Conservation (phyloP, 2,329 filamentous ascomycete species). For the Xylariaceae sp. region DNA sequence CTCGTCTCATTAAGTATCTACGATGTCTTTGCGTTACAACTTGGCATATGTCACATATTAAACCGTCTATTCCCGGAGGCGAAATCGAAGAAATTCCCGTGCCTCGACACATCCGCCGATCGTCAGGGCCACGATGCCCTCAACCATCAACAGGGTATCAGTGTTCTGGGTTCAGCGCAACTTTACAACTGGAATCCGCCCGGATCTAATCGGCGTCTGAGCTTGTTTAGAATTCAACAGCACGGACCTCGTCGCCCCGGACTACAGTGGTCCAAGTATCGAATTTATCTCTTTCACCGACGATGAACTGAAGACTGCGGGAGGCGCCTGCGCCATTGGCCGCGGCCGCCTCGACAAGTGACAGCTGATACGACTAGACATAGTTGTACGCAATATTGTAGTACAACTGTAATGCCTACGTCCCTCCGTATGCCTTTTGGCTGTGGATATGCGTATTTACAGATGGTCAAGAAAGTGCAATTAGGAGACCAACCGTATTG, state of each 20-base stretch:
- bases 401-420: slow-evolving; percentile 36
- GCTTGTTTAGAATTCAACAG: slow-evolving; percentile 50
- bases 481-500: too few species aligned
- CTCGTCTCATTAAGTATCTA: not conserved
- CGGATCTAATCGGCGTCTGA: slow-evolving; percentile 45
- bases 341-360: slow-evolving; percentile 42
- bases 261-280: slow-evolving; percentile 39
- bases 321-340: slow-evolving; percentile 44
- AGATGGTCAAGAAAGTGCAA: too few species aligned
- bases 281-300: slow-evolving; percentile 24
- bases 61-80: slow-evolving; percentile 27
- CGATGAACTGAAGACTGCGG: slow-evolving; percentile 36
- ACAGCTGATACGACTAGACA: slow-evolving; percentile 38
- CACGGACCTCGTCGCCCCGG: slow-evolving; percentile 45
- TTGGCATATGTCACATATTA: not conserved
- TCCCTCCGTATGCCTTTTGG: not conserved
- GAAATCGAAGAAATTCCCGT: slow-evolving; percentile 51
- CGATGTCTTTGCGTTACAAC: not conserved
- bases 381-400: slow-evolving; percentile 41
- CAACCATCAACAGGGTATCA: slow-evolving; percentile 39
- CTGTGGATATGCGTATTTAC: too few species aligned
- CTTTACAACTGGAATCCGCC: slow-evolving; percentile 46
- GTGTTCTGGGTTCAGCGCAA: slow-evolving; percentile 47
- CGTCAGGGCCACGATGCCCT: slow-evolving; percentile 48
- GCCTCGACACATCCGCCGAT: slow-evolving; percentile 45